Evolutionary conservation across 345 rosid genomes (phyloP).

Genomic region (Dimocarpus longan): DNA sequence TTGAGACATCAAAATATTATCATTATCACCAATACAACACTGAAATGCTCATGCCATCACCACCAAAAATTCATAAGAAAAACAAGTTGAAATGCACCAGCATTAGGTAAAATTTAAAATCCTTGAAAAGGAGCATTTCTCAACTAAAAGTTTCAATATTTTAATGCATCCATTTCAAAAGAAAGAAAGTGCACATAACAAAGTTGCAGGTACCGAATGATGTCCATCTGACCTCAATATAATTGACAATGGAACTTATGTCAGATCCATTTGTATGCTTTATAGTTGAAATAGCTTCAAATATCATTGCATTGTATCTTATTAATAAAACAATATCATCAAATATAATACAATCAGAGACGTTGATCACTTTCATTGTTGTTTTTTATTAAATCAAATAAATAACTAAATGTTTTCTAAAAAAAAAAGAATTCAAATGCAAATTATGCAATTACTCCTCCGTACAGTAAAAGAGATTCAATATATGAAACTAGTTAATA

Average conservation of each 20-base stretch:
- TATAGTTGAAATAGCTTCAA: constrained; percentile 72
- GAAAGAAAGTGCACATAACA: constrained; percentile 9
- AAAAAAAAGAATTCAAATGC: too few species aligned
- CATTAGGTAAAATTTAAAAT: not conserved
- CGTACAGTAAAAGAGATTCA: not conserved
- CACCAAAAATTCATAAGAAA: not conserved
- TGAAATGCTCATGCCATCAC: not conserved
- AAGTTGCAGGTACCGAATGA: constrained; percentile 11
- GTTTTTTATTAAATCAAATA: too few species aligned
- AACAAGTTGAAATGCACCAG: not conserved
- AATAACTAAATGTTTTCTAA: too few species aligned
- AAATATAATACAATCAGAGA: too few species aligned
- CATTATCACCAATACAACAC: not conserved
- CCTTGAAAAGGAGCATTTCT: not conserved
- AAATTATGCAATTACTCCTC: not conserved
- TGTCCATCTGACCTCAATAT: constrained; percentile 61
- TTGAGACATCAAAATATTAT: not conserved
- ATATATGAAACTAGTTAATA: not conserved
- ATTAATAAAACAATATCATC: constrained; percentile 6
- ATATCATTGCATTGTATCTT: constrained; percentile 68
- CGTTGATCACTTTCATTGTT: too few species aligned
- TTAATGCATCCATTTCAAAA: constrained; percentile 4
- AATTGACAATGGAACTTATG: constrained; percentile 54
- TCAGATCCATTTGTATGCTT: constrained; percentile 57
- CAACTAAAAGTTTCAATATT: not conserved